Conservation (phyloP, 106 monocot genomes). For the Alisma plantagoaquatica region DNA sequence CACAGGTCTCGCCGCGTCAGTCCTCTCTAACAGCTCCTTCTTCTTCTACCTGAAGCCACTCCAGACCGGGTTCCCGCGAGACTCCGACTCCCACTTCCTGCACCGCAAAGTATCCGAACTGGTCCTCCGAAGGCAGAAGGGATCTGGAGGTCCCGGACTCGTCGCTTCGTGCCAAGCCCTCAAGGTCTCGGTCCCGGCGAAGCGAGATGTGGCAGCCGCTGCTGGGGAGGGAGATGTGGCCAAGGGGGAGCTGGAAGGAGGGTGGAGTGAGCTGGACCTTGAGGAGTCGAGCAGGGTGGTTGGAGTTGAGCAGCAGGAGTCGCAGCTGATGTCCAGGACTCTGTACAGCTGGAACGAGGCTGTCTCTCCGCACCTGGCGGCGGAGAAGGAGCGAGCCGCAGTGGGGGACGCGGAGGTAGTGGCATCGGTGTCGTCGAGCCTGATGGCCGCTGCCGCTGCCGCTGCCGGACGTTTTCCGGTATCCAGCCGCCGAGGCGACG, state of each 20-base stretch:
- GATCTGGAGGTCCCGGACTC: slow-evolving; percentile 16
- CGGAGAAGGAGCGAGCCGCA: slow-evolving; percentile 61
- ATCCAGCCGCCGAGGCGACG: neutral
- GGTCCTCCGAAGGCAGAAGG: no score
- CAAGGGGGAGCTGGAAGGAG: slow-evolving; percentile 13
- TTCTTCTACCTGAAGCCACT: slow-evolving; percentile 83
- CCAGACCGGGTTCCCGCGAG: slow-evolving; percentile 86
- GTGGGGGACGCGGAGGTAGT: slow-evolving; percentile 51
- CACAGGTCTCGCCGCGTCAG: slow-evolving; percentile 62
- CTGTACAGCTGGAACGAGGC: slow-evolving; percentile 79
- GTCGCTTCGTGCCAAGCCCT: slow-evolving; percentile 54
- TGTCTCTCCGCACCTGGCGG: slow-evolving; percentile 78
- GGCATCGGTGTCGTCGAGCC: slow-evolving; percentile 26
- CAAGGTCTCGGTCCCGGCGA: slow-evolving; percentile 21
- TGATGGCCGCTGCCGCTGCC: no score
- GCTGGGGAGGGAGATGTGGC: slow-evolving; percentile 5
- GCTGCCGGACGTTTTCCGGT: no score
- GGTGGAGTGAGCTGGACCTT: slow-evolving; percentile 11
- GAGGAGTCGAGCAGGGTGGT: slow-evolving; percentile 36
- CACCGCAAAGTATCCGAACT: slow-evolving; percentile 36
- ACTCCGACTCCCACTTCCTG: slow-evolving; percentile 84
- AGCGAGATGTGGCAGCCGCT: slow-evolving; percentile 9
- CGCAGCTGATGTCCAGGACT: slow-evolving; percentile 58
- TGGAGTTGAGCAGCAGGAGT: slow-evolving; percentile 8
- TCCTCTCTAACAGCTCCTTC: slow-evolving; percentile 23